These are phyloP conservation scores for Rosa chinensis DNA, from an alignment of 306 rosid genomes.

Conservation along the genomic window DNA sequence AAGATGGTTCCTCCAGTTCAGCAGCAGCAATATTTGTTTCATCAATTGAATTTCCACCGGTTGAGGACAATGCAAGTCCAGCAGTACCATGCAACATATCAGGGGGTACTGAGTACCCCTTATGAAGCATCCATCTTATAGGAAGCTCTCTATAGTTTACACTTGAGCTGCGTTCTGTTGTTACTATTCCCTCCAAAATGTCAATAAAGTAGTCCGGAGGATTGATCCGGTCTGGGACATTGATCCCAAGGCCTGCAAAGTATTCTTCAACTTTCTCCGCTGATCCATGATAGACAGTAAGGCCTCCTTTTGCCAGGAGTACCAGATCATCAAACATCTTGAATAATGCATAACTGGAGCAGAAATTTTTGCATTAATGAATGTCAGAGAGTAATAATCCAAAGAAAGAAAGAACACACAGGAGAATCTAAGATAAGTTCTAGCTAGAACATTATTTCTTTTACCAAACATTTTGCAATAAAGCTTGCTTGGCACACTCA, in stretches of 20 bases:
- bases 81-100: constrained; percentile 58
- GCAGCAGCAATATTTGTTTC: constrained; percentile 35
- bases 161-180: constrained; percentile 45
- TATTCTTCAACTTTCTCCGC: constrained; percentile 73
- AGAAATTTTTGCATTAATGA: constrained; percentile 29
- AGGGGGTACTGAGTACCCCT: constrained; percentile 69
- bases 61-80: constrained; percentile 30
- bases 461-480: not conserved
- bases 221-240: constrained; percentile 75
- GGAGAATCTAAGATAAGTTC: constrained; percentile 12
- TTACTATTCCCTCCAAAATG: constrained; percentile 74
- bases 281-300: constrained; percentile 87
- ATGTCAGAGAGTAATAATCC: constrained; percentile 12
- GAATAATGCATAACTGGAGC: constrained; percentile 83
- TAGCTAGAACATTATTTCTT: constrained; percentile 7
- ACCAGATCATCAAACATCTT: constrained; percentile 93
- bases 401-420: constrained; percentile 1
- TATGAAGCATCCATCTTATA: constrained; percentile 86
- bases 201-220: constrained; percentile 94
- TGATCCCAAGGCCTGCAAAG: constrained; percentile 73
- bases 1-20: constrained; percentile 42
- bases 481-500: not conserved
- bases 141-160: constrained; percentile 67
- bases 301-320: constrained; percentile 96
- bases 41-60: constrained; percentile 28